Base-by-base conservation (phyloP, 345 rosid genomes). In the Kernera saxatilis region DNA sequence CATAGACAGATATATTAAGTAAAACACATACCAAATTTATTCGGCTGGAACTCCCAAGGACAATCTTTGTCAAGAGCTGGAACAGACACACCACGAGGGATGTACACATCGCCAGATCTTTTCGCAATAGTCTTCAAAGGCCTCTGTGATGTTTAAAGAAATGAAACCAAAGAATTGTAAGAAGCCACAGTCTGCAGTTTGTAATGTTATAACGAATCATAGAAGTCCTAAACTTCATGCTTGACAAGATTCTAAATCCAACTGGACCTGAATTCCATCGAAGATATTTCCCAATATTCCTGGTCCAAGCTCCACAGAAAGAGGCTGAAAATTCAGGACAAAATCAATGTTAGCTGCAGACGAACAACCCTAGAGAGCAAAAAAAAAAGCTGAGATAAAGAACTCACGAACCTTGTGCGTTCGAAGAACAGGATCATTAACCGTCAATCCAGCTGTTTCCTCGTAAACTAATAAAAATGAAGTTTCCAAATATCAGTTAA, bases 71-170 rank as follows among this genome's bases (percentile, higher is more conserved):
- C 99, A 71, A 95, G 89, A 30, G 99, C 92, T 1, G 99, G 99
- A 21, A 95, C 99, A 60, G 99, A 82, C 44, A 95, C 98, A 80
- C 99, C 99, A 75, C 98, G 96, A 81, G 99, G 99, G 18, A 95
- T 95, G 74, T 95, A 95, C 54, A 95, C 99, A 80, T 95, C 99
- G 67, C 97, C 97, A 45, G 98, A 95, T 82, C 43, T 77, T 68
- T 69, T 92, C 4, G 99, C 99, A 70, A 95, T 95, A 59, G 99
- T 95, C 84, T 87, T 95, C 88, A 95, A 78, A 35, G 99, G 99
- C 83, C 99, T 90, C 99, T 95, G 72, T 78, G 35, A 63, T 7
- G 45, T 69, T 32, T 18, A 45, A 11, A 46, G 18, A 57, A 54
- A 64, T 30, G 19, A 76, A 76, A 63, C 25, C 50, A 30, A 55